These are phyloP conservation scores for Trichoderma arundinaceum DNA, from an alignment of 2,329 filamentous ascomycete species.

Conservation along the genomic window DNA sequence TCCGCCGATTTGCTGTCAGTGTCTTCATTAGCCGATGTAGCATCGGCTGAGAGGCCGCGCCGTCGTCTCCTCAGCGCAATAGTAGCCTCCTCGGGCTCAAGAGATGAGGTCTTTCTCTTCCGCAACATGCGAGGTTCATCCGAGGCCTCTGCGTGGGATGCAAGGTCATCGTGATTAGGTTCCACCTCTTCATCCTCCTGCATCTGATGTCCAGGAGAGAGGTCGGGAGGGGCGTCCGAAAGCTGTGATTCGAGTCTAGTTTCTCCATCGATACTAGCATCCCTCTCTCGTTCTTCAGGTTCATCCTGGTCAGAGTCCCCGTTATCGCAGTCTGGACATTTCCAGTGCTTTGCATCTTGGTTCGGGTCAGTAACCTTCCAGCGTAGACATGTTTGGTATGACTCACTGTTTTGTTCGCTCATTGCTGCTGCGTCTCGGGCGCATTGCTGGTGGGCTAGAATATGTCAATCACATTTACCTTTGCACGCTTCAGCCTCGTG, in stretches of 20 bases:
- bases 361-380: constrained; percentile 36
- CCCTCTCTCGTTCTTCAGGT: constrained; percentile 36
- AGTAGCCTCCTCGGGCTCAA: constrained; percentile 63
- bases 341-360: constrained; percentile 54
- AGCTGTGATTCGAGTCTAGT: constrained; percentile 37
- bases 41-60: constrained; percentile 54
- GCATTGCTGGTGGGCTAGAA: constrained; percentile 86
- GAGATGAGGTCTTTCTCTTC: constrained; percentile 82
- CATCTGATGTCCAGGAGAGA: constrained; percentile 68
- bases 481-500: not conserved
- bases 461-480: constrained; percentile 46
- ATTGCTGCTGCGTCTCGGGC: constrained; percentile 67
- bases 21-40: constrained; percentile 45
- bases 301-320: constrained; percentile 43
- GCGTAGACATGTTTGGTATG: not conserved
- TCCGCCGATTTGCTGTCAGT: constrained; percentile 43
- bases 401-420: constrained; percentile 44
- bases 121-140: constrained; percentile 79
- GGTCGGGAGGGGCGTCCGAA: constrained; percentile 58
- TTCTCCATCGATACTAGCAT: constrained; percentile 37
- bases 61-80: constrained; percentile 60
- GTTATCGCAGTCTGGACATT: constrained; percentile 56
- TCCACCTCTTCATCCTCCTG: constrained; percentile 47
- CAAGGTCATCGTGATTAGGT: constrained; percentile 76
- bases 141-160: constrained; percentile 73